Percentiles rank a stretch among this genome's conserved stretches.
These are phyloP conservation scores for Fagus sylvatica DNA, from an alignment of 306 rosid species.

Conservation along the genomic window DNA sequence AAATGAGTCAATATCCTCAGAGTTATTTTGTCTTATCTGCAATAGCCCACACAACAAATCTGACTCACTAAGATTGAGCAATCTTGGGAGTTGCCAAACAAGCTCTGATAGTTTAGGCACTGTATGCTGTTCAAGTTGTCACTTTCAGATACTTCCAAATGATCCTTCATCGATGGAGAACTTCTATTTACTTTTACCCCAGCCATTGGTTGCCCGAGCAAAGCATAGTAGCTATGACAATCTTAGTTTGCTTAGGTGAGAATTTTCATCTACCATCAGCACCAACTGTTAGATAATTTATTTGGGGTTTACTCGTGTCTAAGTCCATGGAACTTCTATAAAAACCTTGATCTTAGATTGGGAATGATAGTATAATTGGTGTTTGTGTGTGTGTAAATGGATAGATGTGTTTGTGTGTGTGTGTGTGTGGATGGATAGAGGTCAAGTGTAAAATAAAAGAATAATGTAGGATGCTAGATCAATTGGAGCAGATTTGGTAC, in stretches of 20 bases:
- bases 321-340: neutral
- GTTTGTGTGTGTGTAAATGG: no score
- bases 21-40: neutral
- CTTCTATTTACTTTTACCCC: constrained; percentile 54
- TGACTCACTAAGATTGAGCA: no score
- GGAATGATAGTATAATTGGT: no score
- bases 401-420: neutral
- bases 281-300: constrained; percentile 7
- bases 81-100: constrained; percentile 3
- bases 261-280: constrained; percentile 5
- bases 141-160: constrained; percentile 81
- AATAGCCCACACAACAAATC: no score
- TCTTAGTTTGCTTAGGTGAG: no score
- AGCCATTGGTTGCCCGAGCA: no score
- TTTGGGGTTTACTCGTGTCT: constrained; percentile 5
- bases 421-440: neutral
- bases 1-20: constrained; percentile 71
- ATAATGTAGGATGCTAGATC: neutral
- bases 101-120: constrained; percentile 35
- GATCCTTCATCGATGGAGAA: constrained; percentile 48
- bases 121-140: constrained; percentile 78
- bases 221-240: no score
- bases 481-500: neutral
- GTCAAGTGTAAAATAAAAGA: neutral
- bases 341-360: neutral